A percentile compares a stretch with the other conserved stretches of the same genome.
These are phyloP conservation scores for Trichoderma cornu-damae DNA, from an alignment of 2,329 filamentous ascomycete species.

Conservation along the genomic window DNA sequence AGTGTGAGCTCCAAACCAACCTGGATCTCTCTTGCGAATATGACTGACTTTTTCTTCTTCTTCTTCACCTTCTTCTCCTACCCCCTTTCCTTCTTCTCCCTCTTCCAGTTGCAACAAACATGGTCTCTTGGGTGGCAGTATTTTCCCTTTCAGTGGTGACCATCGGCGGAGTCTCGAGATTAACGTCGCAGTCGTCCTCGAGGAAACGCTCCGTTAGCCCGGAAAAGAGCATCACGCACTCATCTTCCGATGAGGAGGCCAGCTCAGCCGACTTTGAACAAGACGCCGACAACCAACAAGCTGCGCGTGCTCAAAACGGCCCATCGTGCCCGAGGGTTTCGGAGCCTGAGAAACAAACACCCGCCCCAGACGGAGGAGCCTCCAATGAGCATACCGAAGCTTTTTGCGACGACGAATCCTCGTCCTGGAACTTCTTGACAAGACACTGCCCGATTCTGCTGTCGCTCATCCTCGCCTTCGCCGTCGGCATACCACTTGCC, in stretches of 20 bases:
- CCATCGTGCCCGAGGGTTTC: background rate
- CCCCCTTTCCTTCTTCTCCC: background rate
- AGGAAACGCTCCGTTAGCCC: conserved; percentile 3
- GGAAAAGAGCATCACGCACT: background rate
- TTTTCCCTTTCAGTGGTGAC: conserved; percentile 28
- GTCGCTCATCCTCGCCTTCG: conserved; percentile 31
- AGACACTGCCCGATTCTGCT: conserved; percentile 27
- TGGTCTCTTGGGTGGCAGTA: conserved; percentile 29
- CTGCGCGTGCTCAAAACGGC: background rate
- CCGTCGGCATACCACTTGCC: conserved; percentile 41
- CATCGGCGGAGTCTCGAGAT: background rate
- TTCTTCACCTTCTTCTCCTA: too few species aligned
- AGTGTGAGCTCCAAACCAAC: conserved; percentile 18
- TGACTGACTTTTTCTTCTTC: conserved; percentile 19
- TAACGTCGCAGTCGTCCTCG: background rate
- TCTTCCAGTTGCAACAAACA: conserved; percentile 14
- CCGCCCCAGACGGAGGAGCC: background rate
- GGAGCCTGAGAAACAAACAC: conserved; percentile 11
- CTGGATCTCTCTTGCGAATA: too few species aligned
- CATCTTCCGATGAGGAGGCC: background rate
- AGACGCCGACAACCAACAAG: background rate
- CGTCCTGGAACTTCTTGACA: conserved; percentile 15
- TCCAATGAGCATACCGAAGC: background rate
- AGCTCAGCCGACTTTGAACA: background rate
- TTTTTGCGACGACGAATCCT: background rate